Percentiles rank a stretch among this genome's conserved stretches.
phyloP scores from a whole-genome alignment of 169 alveolate species.

The Ichthyophthirius multifiliis region DNA sequence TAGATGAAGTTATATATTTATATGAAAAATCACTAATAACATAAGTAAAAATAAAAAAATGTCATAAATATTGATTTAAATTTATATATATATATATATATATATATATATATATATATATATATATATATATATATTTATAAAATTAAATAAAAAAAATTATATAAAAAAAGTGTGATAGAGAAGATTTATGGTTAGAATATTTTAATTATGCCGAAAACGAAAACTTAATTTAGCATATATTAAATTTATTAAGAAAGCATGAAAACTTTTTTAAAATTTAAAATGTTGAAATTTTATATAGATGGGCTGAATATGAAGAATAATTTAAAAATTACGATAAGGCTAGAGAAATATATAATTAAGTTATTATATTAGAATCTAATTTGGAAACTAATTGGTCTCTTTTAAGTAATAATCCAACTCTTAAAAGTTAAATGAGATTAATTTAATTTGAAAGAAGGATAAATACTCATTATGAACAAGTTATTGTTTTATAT shows the following conservation, averaged over 20 bases:
- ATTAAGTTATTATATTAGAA: background rate
- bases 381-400: too few relatives aligned
- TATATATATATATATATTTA: background rate
- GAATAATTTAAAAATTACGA: background rate
- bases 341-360: background rate
- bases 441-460: too few relatives aligned
- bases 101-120: background rate
- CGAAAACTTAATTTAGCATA: background rate
- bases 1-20: background rate
- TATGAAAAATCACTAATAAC: constrained; percentile 7
- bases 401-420: too few relatives aligned
- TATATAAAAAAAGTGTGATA: background rate
- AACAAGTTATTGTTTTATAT: too few relatives aligned
- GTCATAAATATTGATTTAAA: background rate
- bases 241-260: background rate
- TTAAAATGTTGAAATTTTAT: background rate
- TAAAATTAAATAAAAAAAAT: too few relatives aligned
- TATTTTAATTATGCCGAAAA: background rate
- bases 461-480: too few relatives aligned
- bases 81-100: background rate
- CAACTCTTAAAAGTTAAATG: too few relatives aligned
- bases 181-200: background rate
- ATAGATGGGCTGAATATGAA: constrained; percentile 5
- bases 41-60: background rate
- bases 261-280: background rate